Evolutionary conservation across 2,329 filamentous ascomycete genomes (phyloP), one percentile per base, ranked within the genome.

Genomic region (Fusarium illudens): DNA sequence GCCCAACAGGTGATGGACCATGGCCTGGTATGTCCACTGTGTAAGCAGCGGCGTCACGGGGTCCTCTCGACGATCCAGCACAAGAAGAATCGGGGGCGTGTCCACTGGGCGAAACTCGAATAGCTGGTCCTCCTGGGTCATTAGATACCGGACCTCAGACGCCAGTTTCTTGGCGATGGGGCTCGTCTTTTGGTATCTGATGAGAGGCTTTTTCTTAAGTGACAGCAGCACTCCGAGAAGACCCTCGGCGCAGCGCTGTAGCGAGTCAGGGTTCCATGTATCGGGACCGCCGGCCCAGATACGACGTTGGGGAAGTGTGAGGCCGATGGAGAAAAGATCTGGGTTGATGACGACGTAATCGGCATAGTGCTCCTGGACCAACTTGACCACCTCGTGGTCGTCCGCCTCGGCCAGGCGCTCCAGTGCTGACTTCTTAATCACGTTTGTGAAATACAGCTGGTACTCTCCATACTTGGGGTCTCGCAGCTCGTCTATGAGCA

Each of bases 21-120:
- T 99, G n/a, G 96, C 96, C 80, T 99, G 96, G 75, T 99, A 99
- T 25, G 96, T 99, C 96, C 96, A 99, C 77, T 99, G 96, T 3
- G 94, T 97, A 50, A 99, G 85, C 11, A 99, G 83, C 0, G 96
- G 96, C 4, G 96, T 99, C 52, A 98, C 92, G 0, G 96, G 95
- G 74, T 99, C 96, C 76, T 97, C 94, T 77, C 96, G 88, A 39
- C 96, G 89, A 79, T 99, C 96, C 29, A 99, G 81, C 56, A 99
- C 88, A 32, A 99, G 85, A 13, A 99, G 84, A 71, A 99, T 94
- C 0, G 96, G 96, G 9, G 95, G 92, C 1, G 96, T 99, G 78
- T 99, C 96, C 54, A 94, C 91, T 78, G 93, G 94, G 68, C 95
- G 88, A 78, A 99, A 99, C 78, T 98, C 94, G 79, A 99, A 99